Percentiles rank a stretch among this genome's conserved stretches.
phyloP scores from a whole-genome alignment of 2,329 filamentous ascomycete genomes.

The Fusarium sp. region DNA sequence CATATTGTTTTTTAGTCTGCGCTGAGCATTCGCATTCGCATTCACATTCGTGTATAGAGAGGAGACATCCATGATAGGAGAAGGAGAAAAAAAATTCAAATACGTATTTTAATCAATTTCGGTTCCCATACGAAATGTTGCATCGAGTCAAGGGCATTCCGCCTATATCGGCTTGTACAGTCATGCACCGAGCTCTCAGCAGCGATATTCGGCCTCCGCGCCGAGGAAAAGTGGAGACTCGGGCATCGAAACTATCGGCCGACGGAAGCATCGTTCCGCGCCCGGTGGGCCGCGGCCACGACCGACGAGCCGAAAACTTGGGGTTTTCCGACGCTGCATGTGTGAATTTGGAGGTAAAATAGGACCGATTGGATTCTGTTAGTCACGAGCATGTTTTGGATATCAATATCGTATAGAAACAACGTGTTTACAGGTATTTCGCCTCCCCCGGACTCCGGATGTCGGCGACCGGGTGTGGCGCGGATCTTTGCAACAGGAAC shows the following conservation, averaged over 20 bases:
- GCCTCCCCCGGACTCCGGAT: conserved; percentile 5
- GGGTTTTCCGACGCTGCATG: neutral
- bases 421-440: neutral
- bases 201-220: conserved; percentile 6
- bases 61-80: conserved; percentile 8
- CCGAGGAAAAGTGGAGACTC: conserved; percentile 31
- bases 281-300: conserved; percentile 1
- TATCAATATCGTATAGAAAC: neutral
- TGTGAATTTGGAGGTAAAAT: neutral
- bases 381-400: neutral
- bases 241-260: neutral
- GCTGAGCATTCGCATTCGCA: neutral
- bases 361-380: neutral
- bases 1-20: conserved; percentile 8
- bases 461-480: neutral
- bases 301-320: neutral
- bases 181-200: neutral
- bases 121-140: neutral
- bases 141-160: neutral
- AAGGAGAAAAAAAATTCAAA: neutral
- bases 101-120: neutral
- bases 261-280: conserved; percentile 38
- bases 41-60: conserved; percentile 18
- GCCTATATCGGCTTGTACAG: neutral
- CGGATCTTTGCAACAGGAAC: conserved; percentile 1